Conservation (phyloP, 495 filamentous ascomycete genomes). For the Aspergillus indologenus region DNA sequence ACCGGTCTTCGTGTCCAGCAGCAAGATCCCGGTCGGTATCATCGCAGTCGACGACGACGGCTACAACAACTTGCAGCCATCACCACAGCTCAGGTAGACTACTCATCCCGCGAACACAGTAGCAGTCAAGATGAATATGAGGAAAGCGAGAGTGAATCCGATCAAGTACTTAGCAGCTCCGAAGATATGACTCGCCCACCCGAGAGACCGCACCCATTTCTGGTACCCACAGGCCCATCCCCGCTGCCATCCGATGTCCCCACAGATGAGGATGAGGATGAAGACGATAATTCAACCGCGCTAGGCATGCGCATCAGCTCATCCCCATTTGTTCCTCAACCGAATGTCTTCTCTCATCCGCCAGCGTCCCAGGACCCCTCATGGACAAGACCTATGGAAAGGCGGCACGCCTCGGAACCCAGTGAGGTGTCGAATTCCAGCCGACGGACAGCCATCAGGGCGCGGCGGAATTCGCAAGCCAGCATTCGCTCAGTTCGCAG, state of each 20-base stretch:
- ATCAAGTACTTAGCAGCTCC: conserved; percentile 79
- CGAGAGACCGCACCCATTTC: conserved; percentile 18
- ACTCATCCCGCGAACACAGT: conserved; percentile 41
- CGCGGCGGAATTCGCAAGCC: conserved; percentile 35
- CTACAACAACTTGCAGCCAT: conserved; percentile 46
- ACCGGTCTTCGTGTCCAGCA: conserved; percentile 75
- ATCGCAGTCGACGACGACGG: conserved; percentile 54
- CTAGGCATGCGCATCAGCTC: conserved; percentile 61
- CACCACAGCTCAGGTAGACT: conserved; percentile 47
- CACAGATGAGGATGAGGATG: conserved; percentile 66
- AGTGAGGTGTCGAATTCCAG: conserved; percentile 39
- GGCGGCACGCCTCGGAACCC: conserved; percentile 38
- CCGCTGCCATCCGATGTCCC: conserved; percentile 42
- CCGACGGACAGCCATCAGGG: conserved; percentile 30
- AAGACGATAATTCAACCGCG: conserved; percentile 60
- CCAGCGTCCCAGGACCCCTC: conserved; percentile 55
- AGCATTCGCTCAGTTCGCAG: conserved; percentile 30
- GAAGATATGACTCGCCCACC: conserved; percentile 58
- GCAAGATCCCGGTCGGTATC: conserved; percentile 32
- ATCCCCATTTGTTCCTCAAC: conserved; percentile 74
- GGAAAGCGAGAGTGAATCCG: conserved; percentile 81
- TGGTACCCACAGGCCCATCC: conserved; percentile 23
- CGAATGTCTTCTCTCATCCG: conserved; percentile 87
- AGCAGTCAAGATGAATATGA: conserved; percentile 92
- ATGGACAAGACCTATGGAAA: conserved; percentile 44